Evolutionary conservation across 208 protist genomes (phyloP).

Genomic region (Leptomonas seymouri): DNA sequence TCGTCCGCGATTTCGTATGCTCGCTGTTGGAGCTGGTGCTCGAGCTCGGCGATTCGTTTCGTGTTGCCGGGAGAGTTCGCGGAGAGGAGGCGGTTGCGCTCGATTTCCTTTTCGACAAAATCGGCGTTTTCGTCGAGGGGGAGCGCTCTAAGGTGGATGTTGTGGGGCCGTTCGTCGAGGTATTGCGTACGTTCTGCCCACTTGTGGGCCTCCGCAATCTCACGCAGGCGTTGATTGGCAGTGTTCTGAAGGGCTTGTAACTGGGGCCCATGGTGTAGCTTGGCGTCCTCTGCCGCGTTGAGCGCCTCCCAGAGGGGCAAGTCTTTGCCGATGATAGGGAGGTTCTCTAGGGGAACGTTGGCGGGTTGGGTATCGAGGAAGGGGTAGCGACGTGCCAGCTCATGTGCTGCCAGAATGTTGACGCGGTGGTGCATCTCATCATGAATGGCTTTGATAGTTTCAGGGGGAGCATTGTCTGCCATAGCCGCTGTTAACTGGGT

Average conservation of each 20-base stretch:
- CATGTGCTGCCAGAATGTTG: conserved; percentile 48
- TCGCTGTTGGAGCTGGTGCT: conserved; percentile 59
- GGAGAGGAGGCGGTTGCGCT: not conserved
- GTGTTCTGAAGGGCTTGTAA: conserved; percentile 18
- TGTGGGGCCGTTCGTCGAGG: conserved; percentile 27
- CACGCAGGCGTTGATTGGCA: conserved; percentile 32
- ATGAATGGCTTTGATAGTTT: conserved; percentile 14
- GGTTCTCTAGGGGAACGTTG: conserved; percentile 28
- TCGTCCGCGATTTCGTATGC: conserved; percentile 54
- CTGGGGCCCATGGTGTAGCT: not conserved
- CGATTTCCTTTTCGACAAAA: conserved; percentile 14
- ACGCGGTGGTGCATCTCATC: conserved; percentile 47
- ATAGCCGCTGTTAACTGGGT: conserved; percentile 18
- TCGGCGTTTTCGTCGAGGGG: conserved; percentile 34
- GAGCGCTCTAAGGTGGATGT: conserved; percentile 31
- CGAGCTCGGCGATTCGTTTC: conserved; percentile 49
- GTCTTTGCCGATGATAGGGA: conserved; percentile 38
- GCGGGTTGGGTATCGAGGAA: conserved; percentile 36
- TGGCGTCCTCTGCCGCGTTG: conserved; percentile 18
- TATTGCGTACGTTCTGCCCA: conserved; percentile 39
- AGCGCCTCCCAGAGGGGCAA: conserved; percentile 25
- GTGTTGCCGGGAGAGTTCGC: conserved; percentile 1
- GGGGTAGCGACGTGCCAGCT: conserved; percentile 33
- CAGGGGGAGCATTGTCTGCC: not conserved
- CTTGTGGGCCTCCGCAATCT: conserved; percentile 35